Evolutionary conservation across 1,284 basidiomycete species (phyloP).

Genomic region (Phlebopus sp.): DNA sequence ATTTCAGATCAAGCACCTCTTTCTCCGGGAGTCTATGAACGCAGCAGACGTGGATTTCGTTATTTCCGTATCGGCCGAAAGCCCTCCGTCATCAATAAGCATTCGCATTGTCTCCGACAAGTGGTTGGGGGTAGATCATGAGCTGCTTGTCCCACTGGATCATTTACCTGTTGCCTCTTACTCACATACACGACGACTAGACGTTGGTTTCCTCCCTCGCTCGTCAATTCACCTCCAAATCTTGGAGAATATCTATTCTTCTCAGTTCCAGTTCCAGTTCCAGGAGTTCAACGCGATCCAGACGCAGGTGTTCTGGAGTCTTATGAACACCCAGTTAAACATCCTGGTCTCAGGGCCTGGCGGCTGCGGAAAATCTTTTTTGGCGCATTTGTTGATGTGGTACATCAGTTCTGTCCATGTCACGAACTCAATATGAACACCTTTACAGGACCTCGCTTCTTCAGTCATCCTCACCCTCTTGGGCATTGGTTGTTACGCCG

Average conservation of each 20-base stretch:
- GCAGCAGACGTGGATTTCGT: constrained; percentile 74
- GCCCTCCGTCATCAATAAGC: constrained; percentile 58
- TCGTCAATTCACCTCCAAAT: constrained; percentile 49
- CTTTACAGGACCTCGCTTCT: constrained; percentile 47
- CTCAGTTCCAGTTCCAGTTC: constrained; percentile 44
- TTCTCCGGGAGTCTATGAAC: constrained; percentile 67
- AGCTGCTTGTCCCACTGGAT: constrained; percentile 62
- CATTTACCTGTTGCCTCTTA: constrained; percentile 64
- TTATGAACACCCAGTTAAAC: constrained; percentile 71
- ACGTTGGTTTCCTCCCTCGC: constrained; percentile 78
- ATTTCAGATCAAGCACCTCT: constrained; percentile 76
- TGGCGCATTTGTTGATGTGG: constrained; percentile 75
- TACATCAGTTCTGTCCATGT: constrained; percentile 32
- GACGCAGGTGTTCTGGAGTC: constrained; percentile 86
- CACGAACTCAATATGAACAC: constrained; percentile 12
- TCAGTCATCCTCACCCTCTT: constrained; percentile 38
- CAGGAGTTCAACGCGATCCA: constrained; percentile 83
- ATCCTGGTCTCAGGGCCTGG: constrained; percentile 81
- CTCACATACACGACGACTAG: constrained; percentile 68
- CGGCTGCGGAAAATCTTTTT: constrained; percentile 78
- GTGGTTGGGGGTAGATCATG: constrained; percentile 92
- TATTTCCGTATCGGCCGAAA: constrained; percentile 64
- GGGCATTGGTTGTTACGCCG: constrained; percentile 59
- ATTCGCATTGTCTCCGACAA: constrained; percentile 86
- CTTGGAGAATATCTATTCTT: constrained; percentile 46